These are phyloP conservation scores for Fusarium solani-melongenae DNA, from an alignment of 2,329 filamentous ascomycete species.

Conservation along the genomic window DNA sequence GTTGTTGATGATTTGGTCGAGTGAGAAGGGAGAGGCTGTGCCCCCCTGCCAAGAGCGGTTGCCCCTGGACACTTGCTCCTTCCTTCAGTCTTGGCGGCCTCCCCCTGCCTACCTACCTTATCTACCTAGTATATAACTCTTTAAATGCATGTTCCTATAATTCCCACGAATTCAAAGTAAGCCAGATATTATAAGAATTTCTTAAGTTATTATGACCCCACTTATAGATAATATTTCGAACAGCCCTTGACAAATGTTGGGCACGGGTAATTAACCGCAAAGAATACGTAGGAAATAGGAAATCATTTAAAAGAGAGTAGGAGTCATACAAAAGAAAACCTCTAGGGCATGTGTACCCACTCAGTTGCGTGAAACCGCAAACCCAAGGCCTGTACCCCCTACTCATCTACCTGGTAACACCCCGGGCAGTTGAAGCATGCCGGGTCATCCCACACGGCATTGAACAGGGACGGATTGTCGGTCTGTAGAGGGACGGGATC, in stretches of 20 bases:
- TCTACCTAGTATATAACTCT: neutral
- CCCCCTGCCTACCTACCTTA: neutral
- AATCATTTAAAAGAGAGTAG: neutral
- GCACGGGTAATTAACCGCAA: neutral
- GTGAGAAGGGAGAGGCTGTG: neutral
- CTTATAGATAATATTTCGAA: too few relatives aligned
- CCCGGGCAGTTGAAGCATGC: conserved; percentile 11
- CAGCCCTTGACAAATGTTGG: neutral
- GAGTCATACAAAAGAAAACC: neutral
- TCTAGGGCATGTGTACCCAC: neutral
- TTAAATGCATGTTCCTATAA: neutral
- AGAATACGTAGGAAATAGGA: neutral
- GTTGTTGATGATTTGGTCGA: neutral
- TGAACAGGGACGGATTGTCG: neutral
- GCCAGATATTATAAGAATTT: neutral
- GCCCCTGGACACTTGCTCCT: neutral
- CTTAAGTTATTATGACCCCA: neutral
- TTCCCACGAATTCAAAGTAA: neutral
- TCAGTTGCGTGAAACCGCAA: neutral
- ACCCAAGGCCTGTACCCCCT: neutral
- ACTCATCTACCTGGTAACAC: neutral
- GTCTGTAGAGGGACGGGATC: neutral
- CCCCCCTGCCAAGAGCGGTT: neutral
- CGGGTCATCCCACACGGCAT: conserved; percentile 11
- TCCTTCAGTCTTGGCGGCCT: neutral